Evolutionary conservation across 108 stramenopile species (phyloP), one percentile per base, ranked within the genome.

Genomic region (Fragilaria radians): DNA sequence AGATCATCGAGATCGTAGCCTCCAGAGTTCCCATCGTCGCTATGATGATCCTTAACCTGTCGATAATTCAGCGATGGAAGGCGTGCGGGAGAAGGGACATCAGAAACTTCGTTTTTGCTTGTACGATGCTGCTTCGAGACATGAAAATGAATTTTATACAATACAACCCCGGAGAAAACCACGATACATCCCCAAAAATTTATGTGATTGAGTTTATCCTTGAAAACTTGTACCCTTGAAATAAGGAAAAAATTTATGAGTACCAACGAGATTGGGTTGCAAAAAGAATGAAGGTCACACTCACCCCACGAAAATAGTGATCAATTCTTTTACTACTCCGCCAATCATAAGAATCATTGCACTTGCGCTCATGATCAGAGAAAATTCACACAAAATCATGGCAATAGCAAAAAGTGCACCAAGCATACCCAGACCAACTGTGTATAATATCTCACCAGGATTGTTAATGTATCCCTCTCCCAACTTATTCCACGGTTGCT

Each of bases 331-430:
- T 17, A 91, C 62, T 32, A 94, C 93, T 21, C 93, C 93, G 52
- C 93, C 93, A 58, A 94, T 89, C 89, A 89, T 94, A 54, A 94
- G 59, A 57, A 94, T 76, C 26, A 94, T 73, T 1, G 93, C 93
- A 56, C 68, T 76, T 1, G 88, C 73, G 36, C 80, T 79, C 59
- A 94, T 72, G 57, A 94, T 94, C 33, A 94, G 70, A 65, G 77
- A 80, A 54, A 94, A 91, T 74, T 94, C 93, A 57, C 91, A 93
- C 25, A 93, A 63, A 46, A 93, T 76, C 91, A 93, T 93, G 22
- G 65, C 72, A 59, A 93, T 80, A 3, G 91, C 91, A 52, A 93
- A 71, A 26, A 65, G 22, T 9, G 84, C 91, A n/a, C 91, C 91
- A 11, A 70, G 29, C 21, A 83, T 33, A 21, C 86, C 91, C 49